Percentiles rank a stretch among this genome's conserved stretches.
phyloP scores from a whole-genome alignment of 2,329 filamentous ascomycete genomes.

The Penicillium polonicum region DNA sequence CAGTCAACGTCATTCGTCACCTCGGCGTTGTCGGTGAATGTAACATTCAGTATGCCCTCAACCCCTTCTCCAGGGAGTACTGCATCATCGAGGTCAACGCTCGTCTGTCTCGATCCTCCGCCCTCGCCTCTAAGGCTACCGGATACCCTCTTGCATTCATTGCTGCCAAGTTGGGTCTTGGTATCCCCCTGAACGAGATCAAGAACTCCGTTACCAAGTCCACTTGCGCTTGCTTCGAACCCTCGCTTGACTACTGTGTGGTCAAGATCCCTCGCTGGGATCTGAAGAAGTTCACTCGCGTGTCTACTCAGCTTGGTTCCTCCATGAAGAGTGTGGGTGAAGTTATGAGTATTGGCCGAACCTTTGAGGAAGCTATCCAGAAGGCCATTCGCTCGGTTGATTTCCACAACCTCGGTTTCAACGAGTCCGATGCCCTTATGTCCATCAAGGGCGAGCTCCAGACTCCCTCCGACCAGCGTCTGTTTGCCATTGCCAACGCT shows the following conservation, averaged over 20 bases:
- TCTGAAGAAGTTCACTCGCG: conserved; percentile 96
- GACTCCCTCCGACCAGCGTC: conserved; percentile 92
- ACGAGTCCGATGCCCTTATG: conserved; percentile 88
- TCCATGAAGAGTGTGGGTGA: conserved; percentile 99
- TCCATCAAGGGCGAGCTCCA: conserved; percentile 94
- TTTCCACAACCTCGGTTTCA: conserved; percentile 92
- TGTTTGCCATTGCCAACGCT: conserved; percentile 96
- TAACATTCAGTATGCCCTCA: conserved; percentile 97
- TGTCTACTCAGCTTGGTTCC: conserved; percentile 91
- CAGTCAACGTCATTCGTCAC: conserved; percentile 95
- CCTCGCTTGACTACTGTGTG: conserved; percentile 94
- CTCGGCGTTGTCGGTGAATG: conserved; percentile 97
- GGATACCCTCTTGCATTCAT: conserved; percentile 96
- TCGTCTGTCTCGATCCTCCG: conserved; percentile 89
- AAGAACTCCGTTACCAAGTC: conserved; percentile 93
- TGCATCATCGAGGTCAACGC: conserved; percentile 99
- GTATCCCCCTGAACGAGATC: conserved; percentile 94
- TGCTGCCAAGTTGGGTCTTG: conserved; percentile 91
- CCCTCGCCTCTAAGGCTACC: conserved; percentile 93
- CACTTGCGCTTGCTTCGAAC: conserved; percentile 97
- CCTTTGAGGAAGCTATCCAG: conserved; percentile 97
- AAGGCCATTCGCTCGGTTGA: conserved; percentile 96
- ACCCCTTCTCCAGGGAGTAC: conserved; percentile 93
- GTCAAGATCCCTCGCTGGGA: conserved; percentile 99
- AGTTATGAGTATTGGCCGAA: conserved; percentile 96